A percentile compares a stretch with the other conserved stretches of the same genome.
Conservation (phyloP, 2,329 filamentous ascomycete genomes). For the Penicillium sp. region DNA sequence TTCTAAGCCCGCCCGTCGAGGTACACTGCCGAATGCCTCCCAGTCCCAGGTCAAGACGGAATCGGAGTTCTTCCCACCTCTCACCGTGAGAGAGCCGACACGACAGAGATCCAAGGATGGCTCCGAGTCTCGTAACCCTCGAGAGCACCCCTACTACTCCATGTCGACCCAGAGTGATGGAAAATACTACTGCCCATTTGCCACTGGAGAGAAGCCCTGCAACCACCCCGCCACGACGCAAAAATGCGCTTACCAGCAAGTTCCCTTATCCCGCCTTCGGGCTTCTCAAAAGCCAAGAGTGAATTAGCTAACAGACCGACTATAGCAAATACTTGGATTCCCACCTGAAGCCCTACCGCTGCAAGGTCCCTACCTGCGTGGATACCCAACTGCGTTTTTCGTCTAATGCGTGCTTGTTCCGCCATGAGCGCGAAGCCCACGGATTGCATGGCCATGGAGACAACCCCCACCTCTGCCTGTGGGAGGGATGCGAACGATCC, state of each 20-base stretch:
- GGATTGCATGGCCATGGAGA: conserved; percentile 94
- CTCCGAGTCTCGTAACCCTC: conserved; percentile 42
- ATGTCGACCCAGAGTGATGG: conserved; percentile 64
- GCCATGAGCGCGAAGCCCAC: conserved; percentile 94
- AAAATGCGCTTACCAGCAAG: conserved; percentile 99
- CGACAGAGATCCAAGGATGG: conserved; percentile 44
- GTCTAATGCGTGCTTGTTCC: conserved; percentile 90
- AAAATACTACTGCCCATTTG: conserved; percentile 91
- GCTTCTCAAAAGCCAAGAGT: conserved; percentile 4
- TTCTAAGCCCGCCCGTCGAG: conserved; percentile 43
- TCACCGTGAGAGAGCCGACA: conserved; percentile 39
- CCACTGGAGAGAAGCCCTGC: conserved; percentile 69
- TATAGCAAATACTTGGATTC: conserved; percentile 94
- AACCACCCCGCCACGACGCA: conserved; percentile 92
- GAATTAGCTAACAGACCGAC: conserved; percentile 26
- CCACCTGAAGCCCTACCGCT: conserved; percentile 93
- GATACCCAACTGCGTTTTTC: conserved; percentile 90
- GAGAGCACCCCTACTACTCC: conserved; percentile 49
- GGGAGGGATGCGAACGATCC: conserved; percentile 84
- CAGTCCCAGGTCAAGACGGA: conserved; percentile 42
- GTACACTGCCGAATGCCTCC: conserved; percentile 36
- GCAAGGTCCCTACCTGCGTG: conserved; percentile 82
- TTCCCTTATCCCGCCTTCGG: conserved; percentile 20
- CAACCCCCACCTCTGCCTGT: conserved; percentile 88
- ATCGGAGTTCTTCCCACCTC: conserved; percentile 40